Evolutionary conservation across 805 yeast species (phyloP).

Genomic region (Saccharomyces paradoxus): DNA sequence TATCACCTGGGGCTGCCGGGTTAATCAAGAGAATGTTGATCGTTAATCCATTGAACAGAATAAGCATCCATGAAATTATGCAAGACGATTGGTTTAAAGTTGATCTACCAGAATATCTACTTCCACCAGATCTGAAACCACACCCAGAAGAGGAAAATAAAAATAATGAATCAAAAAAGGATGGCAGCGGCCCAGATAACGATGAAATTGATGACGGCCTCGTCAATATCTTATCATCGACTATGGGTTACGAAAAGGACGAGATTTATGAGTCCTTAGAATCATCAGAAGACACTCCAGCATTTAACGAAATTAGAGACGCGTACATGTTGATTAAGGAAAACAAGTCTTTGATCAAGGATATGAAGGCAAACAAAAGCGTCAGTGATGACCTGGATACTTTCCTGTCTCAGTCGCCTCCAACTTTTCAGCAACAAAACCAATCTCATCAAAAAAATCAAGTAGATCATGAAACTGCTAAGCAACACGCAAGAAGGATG

Average conservation of each 20-base stretch:
- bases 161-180: conserved; percentile 4
- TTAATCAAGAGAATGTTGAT: conserved; percentile 83
- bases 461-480: not conserved
- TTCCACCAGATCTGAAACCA: conserved; percentile 36
- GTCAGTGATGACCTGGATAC: conserved; percentile 45
- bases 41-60: conserved; percentile 88
- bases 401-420: conserved; percentile 54
- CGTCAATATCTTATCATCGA: conserved; percentile 60
- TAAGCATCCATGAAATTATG: conserved; percentile 85
- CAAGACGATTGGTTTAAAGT: conserved; percentile 90
- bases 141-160: conserved; percentile 16
- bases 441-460: conserved; percentile 5
- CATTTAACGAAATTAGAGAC: conserved; percentile 69
- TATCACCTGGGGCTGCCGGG: conserved; percentile 78
- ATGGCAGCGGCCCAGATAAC: conserved; percentile 8
- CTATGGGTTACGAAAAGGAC: conserved; percentile 85
- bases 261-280: conserved; percentile 70
- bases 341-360: conserved; percentile 61
- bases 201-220: conserved; percentile 64
- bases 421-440: conserved; percentile 34
- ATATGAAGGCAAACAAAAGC: conserved; percentile 41
- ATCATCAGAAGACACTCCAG: conserved; percentile 38
- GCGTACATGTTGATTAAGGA: conserved; percentile 79
- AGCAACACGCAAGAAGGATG: conserved; percentile 4
- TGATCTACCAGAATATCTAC: conserved; percentile 69